Conservation (phyloP, 1,139 yeast genomes). For the Taphrina communis region DNA sequence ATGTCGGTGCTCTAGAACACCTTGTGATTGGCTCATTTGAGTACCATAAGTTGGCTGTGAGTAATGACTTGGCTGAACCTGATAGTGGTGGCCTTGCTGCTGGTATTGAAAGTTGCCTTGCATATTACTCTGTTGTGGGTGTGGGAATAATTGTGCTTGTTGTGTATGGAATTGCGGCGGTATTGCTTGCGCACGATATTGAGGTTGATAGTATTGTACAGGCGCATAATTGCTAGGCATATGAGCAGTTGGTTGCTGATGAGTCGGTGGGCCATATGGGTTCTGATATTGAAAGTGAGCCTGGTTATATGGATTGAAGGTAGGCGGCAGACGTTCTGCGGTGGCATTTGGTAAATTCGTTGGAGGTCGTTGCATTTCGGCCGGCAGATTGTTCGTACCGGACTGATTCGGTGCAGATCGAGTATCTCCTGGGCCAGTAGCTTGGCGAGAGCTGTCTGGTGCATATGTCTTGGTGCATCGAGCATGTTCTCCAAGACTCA, state of each 20-base stretch:
- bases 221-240: neutral
- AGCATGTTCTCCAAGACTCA: neutral
- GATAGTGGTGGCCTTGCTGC: neutral
- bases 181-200: neutral
- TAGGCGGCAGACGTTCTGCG: neutral
- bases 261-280: neutral
- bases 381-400: neutral
- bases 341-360: neutral
- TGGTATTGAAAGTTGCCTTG: neutral
- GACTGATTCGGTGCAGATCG: neutral
- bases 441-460: neutral
- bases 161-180: neutral
- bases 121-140: neutral
- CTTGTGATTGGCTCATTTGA: neutral
- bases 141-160: neutral
- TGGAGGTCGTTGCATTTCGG: neutral
- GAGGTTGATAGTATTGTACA: neutral
- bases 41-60: neutral
- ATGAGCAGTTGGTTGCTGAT: neutral
- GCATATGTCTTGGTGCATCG: neutral
- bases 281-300: neutral
- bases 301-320: neutral
- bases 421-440: neutral
- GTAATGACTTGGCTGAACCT: neutral
- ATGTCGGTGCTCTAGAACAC: neutral